A percentile compares a stretch with the other conserved stretches of the same genome.
Evolutionary conservation across 306 rosid genomes (phyloP).

Genomic region (Malus sieversii): DNA sequence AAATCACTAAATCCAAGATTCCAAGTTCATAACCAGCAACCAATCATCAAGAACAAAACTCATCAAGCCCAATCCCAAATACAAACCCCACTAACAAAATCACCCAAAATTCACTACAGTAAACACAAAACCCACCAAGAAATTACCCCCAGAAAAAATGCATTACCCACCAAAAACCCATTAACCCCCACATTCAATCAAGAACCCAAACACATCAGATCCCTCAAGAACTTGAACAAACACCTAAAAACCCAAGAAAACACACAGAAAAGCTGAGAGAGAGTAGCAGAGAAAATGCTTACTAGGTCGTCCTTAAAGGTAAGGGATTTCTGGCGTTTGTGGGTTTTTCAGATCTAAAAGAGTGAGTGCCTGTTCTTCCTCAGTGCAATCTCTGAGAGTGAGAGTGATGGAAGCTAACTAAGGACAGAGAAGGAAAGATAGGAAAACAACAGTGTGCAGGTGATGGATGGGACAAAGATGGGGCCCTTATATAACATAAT

Average conservation of each 20-base stretch:
- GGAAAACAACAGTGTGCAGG: neutral
- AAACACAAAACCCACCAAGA: neutral
- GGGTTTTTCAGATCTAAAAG: constrained; percentile 33
- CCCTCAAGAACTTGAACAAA: neutral
- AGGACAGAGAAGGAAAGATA: neutral
- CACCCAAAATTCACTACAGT: constrained; percentile 9
- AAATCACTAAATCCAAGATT: constrained; percentile 6
- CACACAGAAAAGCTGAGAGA: neutral
- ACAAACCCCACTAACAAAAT: neutral
- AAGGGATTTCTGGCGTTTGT: neutral
- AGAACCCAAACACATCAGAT: constrained; percentile 4
- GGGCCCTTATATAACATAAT: constrained; percentile 13
- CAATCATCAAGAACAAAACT: constrained; percentile 7
- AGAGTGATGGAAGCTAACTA: neutral
- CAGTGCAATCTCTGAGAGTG: neutral
- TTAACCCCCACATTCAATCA: constrained; percentile 1
- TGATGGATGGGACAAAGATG: neutral
- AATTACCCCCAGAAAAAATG: neutral
- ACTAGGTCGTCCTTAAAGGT: constrained; percentile 25
- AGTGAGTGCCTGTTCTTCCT: constrained; percentile 1
- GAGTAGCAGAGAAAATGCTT: constrained; percentile 5
- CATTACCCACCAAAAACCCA: neutral
- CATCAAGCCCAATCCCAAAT: constrained; percentile 4
- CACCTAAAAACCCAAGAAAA: neutral
- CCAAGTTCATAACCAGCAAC: constrained; percentile 1